phyloP scores from a whole-genome alignment of 192 early-diverging fungal species.

The Mortierella claussenii region DNA sequence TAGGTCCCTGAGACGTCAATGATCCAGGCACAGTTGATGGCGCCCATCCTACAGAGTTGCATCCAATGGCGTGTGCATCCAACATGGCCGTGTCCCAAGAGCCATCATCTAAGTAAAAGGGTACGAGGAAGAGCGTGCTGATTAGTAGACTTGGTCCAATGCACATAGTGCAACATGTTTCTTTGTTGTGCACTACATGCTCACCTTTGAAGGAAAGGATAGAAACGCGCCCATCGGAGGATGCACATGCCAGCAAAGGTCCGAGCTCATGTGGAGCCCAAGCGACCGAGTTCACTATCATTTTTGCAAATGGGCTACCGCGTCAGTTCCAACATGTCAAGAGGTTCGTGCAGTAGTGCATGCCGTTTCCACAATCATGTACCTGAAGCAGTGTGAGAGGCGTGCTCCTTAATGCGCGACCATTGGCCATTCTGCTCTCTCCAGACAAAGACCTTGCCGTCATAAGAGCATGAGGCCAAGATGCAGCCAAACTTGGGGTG shows the following conservation, averaged over 20 bases:
- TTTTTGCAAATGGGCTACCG: background rate
- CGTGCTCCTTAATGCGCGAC: conserved; percentile 88
- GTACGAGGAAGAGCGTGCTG: background rate
- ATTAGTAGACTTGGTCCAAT: background rate
- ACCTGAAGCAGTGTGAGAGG: conserved; percentile 91
- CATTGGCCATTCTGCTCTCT: conserved; percentile 88
- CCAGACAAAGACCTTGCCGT: conserved; percentile 96
- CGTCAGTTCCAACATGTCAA: background rate
- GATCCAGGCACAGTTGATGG: conserved; percentile 85
- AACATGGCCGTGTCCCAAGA: conserved; percentile 83
- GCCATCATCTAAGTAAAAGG: conserved; percentile 73
- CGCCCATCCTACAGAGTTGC: conserved; percentile 96
- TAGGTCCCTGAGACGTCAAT: conserved; percentile 65
- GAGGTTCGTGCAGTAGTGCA: too few species aligned
- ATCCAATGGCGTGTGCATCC: conserved; percentile 91
- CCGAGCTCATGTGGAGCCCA: conserved; percentile 99
- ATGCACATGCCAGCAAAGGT: conserved; percentile 89
- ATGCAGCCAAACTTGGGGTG: conserved; percentile 98
- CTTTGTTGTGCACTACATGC: too few species aligned
- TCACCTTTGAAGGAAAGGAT: conserved; percentile 92
- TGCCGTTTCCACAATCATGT: too few species aligned
- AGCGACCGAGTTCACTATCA: conserved; percentile 90
- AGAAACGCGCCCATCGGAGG: conserved; percentile 95
- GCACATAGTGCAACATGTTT: too few species aligned
- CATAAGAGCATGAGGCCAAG: conserved; percentile 96